Conservation (phyloP, 2,329 filamentous ascomycete species). For the Claviceps africana region DNA sequence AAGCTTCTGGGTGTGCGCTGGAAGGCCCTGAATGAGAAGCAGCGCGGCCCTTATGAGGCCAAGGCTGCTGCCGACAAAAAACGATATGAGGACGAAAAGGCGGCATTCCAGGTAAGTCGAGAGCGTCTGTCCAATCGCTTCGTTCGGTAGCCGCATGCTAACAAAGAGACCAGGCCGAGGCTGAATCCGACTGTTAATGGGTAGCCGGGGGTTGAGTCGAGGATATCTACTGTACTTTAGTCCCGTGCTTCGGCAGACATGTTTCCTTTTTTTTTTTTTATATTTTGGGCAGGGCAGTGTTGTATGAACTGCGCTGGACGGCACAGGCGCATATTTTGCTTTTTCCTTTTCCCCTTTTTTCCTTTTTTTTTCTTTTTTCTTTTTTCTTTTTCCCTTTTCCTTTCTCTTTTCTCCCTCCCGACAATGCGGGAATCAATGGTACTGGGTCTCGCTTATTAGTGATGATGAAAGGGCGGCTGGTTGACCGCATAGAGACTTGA, state of each 20-base stretch:
- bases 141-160: too few relatives aligned
- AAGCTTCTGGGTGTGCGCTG: constrained; percentile 97
- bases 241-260: constrained; percentile 8
- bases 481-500: neutral
- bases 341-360: too few relatives aligned
- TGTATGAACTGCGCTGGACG: constrained; percentile 27
- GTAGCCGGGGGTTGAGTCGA: constrained; percentile 3
- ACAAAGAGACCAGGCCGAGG: constrained; percentile 33
- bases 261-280: constrained; percentile 22
- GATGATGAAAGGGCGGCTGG: constrained; percentile 16
- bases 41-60: constrained; percentile 85
- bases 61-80: constrained; percentile 98
- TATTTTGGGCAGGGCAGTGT: constrained; percentile 26
- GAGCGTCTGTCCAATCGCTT: too few relatives aligned
- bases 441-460: constrained; percentile 21
- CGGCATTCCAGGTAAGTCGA: constrained; percentile 66
- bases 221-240: constrained; percentile 6
- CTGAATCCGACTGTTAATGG: constrained; percentile 31
- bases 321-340: constrained; percentile 20
- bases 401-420: too few relatives aligned
- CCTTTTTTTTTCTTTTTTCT: neutral
- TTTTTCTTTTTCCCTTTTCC: constrained; percentile 18
- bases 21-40: constrained; percentile 91
- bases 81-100: constrained; percentile 97
- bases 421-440: constrained; percentile 21